A percentile compares a stretch with the other conserved stretches of the same genome.
These are phyloP conservation scores for Talaromyces sp. DNA, from an alignment of 2,329 filamentous ascomycete genomes.

Conservation along the genomic window DNA sequence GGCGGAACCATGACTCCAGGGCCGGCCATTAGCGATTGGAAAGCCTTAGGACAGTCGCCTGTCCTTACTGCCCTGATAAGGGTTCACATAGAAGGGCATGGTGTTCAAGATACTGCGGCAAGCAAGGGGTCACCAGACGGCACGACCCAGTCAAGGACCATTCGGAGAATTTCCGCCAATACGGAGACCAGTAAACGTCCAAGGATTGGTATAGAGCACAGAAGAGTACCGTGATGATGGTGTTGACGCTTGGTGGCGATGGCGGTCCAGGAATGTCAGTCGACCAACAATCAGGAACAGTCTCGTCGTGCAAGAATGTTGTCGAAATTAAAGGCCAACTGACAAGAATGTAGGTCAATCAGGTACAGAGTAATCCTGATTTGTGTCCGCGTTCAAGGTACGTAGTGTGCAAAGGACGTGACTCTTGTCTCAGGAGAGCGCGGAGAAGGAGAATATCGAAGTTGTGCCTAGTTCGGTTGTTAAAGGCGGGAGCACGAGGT, in stretches of 20 bases:
- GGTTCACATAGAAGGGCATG: slow-evolving; percentile 32
- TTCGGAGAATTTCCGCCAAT: slow-evolving; percentile 35
- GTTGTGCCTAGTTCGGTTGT: slow-evolving; percentile 9
- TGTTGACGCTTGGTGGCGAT: slow-evolving; percentile 30
- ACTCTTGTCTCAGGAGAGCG: background rate
- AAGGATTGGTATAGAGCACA: slow-evolving; percentile 20
- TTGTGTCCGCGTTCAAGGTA: slow-evolving; percentile 27
- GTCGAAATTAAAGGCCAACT: slow-evolving; percentile 24
- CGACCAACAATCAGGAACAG: slow-evolving; percentile 23
- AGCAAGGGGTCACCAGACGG: slow-evolving; percentile 35
- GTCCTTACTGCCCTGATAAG: slow-evolving; percentile 39
- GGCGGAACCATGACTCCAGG: slow-evolving; percentile 28
- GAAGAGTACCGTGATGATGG: slow-evolving; percentile 25
- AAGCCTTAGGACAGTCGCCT: slow-evolving; percentile 26
- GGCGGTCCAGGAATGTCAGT: slow-evolving; percentile 32
- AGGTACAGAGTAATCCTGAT: slow-evolving; percentile 18
- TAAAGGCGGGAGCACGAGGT: slow-evolving; percentile 28
- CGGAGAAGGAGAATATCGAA: slow-evolving; percentile 21
- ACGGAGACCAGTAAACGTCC: slow-evolving; percentile 18
- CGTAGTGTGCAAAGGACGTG: slow-evolving; percentile 17
- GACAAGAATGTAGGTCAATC: slow-evolving; percentile 33
- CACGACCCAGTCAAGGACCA: slow-evolving; percentile 36
- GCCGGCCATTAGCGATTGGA: slow-evolving; percentile 32
- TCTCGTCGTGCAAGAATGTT: slow-evolving; percentile 31
- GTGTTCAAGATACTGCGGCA: slow-evolving; percentile 29